A percentile compares a stretch with the other conserved stretches of the same genome.
These are phyloP conservation scores for Cornus florida DNA, from an alignment of 148 eudicot genomes.

Conservation along the genomic window DNA sequence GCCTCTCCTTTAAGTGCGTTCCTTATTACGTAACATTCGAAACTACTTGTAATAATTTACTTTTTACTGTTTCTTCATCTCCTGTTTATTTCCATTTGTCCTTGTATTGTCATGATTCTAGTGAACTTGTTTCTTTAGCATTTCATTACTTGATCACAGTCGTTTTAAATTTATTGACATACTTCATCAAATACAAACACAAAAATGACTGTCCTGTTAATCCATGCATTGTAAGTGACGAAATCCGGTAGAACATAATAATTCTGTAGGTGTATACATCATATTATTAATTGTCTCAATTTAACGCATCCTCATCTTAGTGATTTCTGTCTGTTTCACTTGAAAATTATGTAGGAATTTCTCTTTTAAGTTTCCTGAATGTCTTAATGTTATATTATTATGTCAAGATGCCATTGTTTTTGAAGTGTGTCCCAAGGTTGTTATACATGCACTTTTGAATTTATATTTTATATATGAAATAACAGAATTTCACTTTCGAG, in stretches of 20 bases:
- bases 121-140: conserved; percentile 4
- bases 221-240: neutral
- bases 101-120: neutral
- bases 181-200: neutral
- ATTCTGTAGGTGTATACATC: neutral
- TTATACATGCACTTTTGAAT: neutral
- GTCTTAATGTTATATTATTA: neutral
- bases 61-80: neutral
- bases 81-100: neutral
- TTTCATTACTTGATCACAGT: neutral
- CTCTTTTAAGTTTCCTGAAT: neutral
- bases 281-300: neutral
- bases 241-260: neutral
- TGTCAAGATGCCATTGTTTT: neutral
- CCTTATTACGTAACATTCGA: conserved; percentile 10
- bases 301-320: neutral
- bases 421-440: neutral
- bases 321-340: too few species aligned
- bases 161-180: neutral
- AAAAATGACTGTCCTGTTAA: neutral
- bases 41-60: neutral
- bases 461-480: neutral
- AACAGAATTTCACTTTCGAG: neutral
- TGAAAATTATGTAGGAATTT: too few species aligned
- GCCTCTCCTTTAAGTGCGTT: conserved; percentile 87